Base-by-base conservation (phyloP, 352 stramenopile species). In the Pythium sp. region DNA sequence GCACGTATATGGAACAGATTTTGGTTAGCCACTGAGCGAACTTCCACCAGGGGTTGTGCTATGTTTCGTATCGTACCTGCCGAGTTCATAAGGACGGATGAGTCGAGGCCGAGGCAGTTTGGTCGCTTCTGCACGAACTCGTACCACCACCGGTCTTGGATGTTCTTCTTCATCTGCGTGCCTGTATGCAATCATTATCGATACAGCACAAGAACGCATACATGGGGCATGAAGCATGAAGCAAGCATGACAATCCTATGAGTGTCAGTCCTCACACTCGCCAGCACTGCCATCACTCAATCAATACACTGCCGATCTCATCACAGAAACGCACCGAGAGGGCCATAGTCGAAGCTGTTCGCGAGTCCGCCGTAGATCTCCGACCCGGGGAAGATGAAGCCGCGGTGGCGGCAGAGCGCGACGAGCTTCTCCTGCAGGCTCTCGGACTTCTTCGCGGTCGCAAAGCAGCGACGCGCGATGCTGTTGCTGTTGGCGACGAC, bases 261-360 rank as follows among this genome's bases (percentile, higher is more conserved):
- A 2, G 7, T n/a, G 41, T 49, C 41, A 49, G 41, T 22, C 15
- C 41, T 47, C 38, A 18, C 12, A 41, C 38, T 46, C 41, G 14
- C 14, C 3, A 47, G n/a, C n/a, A n/a, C n/a, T n/a, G n/a, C 14
- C 41, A n/a, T 47, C 41, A 46, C n/a, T 5, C 38, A 46, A 5
- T 12, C 9, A 26, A 58, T 5, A 22, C 15, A 36, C 9, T 28
- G 22, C 26, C 3, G 12, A 24, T 41, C 1, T 14, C 30, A 14
- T 12, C 53, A 43, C 49, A 43, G 8, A 58, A 11, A 58, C 70
- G 46, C 58, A 87, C 80, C 86, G 20, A 92, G 82, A 9, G 96
- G 97, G 28, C 97, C 97, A 72, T 99, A 99, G 85, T 99, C 97
- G 77, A 98, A 99, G 77, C 97, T 98, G 73, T 98, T 98, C 64